A percentile compares a stretch with the other conserved stretches of the same genome.
Evolutionary conservation across 169 alveolate genomes (phyloP).

Genomic region (Cryptosporidium sp.): DNA sequence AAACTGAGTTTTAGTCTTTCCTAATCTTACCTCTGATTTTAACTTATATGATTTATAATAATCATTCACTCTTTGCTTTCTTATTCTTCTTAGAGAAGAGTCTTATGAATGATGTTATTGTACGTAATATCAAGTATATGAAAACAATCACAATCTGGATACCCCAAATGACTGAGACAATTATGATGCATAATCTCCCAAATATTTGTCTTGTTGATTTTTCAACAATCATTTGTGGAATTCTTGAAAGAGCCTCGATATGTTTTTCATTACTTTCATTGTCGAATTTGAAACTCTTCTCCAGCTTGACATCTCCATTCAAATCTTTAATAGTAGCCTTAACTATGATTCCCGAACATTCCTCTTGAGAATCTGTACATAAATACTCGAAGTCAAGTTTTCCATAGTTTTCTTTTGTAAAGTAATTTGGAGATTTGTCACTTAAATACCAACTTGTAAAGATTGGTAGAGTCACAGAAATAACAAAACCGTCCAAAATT

Average conservation of each 20-base stretch:
- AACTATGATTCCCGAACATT: background rate
- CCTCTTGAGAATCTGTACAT: background rate
- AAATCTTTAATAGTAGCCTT: slow-evolving; percentile 28
- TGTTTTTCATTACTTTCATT: slow-evolving; percentile 14
- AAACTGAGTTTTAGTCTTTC: background rate
- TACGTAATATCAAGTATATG: background rate
- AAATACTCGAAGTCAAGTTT: slow-evolving; percentile 69
- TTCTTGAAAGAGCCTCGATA: background rate
- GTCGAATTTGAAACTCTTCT: slow-evolving; percentile 4
- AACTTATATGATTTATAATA: background rate
- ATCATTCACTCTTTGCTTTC: background rate
- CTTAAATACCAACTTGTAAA: slow-evolving; percentile 30
- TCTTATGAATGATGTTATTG: background rate
- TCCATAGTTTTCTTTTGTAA: slow-evolving; percentile 72
- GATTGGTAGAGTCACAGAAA: slow-evolving; percentile 42
- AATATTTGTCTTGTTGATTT: slow-evolving; percentile 2
- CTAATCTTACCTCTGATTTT: background rate
- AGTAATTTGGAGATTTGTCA: slow-evolving; percentile 46
- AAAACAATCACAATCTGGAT: background rate
- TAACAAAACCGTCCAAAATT: slow-evolving; percentile 15
- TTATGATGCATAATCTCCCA: slow-evolving; percentile 6
- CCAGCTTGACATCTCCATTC: slow-evolving; percentile 7
- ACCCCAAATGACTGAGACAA: slow-evolving; percentile 12
- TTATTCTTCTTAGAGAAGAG: background rate
- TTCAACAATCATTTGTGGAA: slow-evolving; percentile 36